Base-by-base conservation (phyloP, 768 basidiomycete genomes). In the Phlegmacium glaucopus region DNA sequence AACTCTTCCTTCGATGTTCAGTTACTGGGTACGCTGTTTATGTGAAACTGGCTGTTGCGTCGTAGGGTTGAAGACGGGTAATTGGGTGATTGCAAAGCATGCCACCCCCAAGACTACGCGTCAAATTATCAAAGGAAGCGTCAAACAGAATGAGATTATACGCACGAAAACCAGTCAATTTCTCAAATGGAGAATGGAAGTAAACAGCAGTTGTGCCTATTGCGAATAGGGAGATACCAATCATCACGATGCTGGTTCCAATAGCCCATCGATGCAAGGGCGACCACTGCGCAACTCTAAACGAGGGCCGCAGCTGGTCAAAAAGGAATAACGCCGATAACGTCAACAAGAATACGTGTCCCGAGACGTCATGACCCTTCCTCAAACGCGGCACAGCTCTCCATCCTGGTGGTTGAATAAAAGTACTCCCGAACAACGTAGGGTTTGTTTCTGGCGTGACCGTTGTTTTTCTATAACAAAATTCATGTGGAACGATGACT, bases 341-440 rank as follows among this genome's bases (percentile, higher is more conserved):
- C 2, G 87, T 87, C 53, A 97, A 76, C 51, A 98, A 76, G 71
- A 96, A 97, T 26, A 93, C 74, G 61, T 97, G 95, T 6, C 95
- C 95, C 0, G 92, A 94, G 11, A 97, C 81, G 58, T 98, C 95
- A 62, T 96, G 93, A 0, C 95, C 95, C 35, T 74, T 78, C 44
- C 81, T 76, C 52, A 95, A 68, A 25, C 86, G 70, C 8, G 93
- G 90, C 2, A 64, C 57, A 0, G 67, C 68, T 25, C 60, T 62
- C 78, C 77, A 85, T 11, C 68, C 72, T 2, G 39, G 62, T 1
- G 74, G 72, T 26, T 70, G 56, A 4, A 64, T 40, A 43, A 77
- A 55, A 16, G 68, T 58, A 5, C 51, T 32, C 10, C 27, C 59
- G 67, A 91, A 90, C 36, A 90, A 69, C 11, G 65, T 52, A 1